Percentiles rank a stretch among this genome's conserved stretches.
Evolutionary conservation across 306 rosid genomes (phyloP).

Genomic region (Luffa aegyptiaca): DNA sequence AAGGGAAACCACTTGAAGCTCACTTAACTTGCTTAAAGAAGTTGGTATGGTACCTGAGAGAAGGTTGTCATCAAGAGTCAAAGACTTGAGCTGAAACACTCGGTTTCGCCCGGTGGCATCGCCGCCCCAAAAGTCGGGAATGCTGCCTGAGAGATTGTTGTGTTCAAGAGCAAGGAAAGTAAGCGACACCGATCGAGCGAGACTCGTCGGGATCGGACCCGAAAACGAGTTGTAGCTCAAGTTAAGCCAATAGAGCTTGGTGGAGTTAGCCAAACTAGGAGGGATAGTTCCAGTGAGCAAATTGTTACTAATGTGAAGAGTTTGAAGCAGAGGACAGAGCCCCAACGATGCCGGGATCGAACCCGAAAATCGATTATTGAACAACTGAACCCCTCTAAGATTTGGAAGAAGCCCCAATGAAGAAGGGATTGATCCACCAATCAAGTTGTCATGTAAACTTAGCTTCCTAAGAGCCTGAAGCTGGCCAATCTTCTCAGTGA

Average conservation of each 20-base stretch:
- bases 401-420: conserved; percentile 57
- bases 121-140: conserved; percentile 47
- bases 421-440: conserved; percentile 64
- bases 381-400: conserved; percentile 84
- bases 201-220: conserved; percentile 43
- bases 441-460: conserved; percentile 70
- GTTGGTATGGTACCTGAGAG: conserved; percentile 49
- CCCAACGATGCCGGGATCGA: conserved; percentile 72
- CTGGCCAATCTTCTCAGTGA: conserved; percentile 64
- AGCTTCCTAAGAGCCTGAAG: conserved; percentile 72
- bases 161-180: conserved; percentile 43
- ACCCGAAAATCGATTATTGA: conserved; percentile 61
- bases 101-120: conserved; percentile 8
- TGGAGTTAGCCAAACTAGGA: conserved; percentile 45
- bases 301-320: conserved; percentile 60
- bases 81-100: conserved; percentile 30
- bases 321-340: conserved; percentile 61
- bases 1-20: conserved; percentile 40
- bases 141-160: conserved; percentile 63
- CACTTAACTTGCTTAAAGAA: conserved; percentile 37
- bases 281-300: conserved; percentile 55
- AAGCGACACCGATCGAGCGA: conserved; percentile 39
- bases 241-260: conserved; percentile 60
- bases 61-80: conserved; percentile 45
- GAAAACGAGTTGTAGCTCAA: conserved; percentile 60